Evolutionary conservation across 1,284 basidiomycete species (phyloP).

Genomic region (Puccinia triticina): DNA sequence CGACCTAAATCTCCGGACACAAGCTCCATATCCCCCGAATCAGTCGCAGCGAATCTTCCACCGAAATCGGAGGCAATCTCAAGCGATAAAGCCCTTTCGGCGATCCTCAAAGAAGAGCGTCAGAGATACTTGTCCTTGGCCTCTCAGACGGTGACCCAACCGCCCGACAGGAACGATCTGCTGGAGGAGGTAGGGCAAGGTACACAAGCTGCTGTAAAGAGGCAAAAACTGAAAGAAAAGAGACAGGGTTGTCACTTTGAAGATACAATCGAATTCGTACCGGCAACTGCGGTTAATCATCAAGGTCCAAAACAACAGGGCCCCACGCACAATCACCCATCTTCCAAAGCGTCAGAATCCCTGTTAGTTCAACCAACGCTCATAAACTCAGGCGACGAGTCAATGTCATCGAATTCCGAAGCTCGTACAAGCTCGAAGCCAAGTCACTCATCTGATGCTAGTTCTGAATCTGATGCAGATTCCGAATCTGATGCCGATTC

Average conservation of each 20-base stretch:
- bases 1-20: slow-evolving; percentile 8
- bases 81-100: slow-evolving; percentile 3
- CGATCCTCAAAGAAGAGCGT: slow-evolving; percentile 12
- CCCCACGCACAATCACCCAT: background rate
- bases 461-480: background rate
- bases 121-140: slow-evolving; percentile 21
- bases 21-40: background rate
- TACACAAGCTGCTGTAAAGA: slow-evolving; percentile 35
- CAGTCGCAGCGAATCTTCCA: background rate
- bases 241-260: slow-evolving; percentile 18
- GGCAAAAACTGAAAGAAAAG: slow-evolving; percentile 43
- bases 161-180: background rate
- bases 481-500: background rate
- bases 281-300: background rate
- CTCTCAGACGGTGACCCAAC: background rate
- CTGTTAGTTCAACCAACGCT: background rate
- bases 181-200: slow-evolving; percentile 43
- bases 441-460: background rate
- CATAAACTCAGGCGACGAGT: background rate
- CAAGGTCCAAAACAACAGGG: background rate
- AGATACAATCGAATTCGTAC: slow-evolving; percentile 35
- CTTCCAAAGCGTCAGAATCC: too few relatives aligned
- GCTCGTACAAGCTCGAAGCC: background rate
- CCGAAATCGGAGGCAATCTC: background rate
- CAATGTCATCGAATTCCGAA: background rate